Evolutionary conservation across 2,329 filamentous ascomycete genomes (phyloP).

Genomic region (Calonectria crousiana): DNA sequence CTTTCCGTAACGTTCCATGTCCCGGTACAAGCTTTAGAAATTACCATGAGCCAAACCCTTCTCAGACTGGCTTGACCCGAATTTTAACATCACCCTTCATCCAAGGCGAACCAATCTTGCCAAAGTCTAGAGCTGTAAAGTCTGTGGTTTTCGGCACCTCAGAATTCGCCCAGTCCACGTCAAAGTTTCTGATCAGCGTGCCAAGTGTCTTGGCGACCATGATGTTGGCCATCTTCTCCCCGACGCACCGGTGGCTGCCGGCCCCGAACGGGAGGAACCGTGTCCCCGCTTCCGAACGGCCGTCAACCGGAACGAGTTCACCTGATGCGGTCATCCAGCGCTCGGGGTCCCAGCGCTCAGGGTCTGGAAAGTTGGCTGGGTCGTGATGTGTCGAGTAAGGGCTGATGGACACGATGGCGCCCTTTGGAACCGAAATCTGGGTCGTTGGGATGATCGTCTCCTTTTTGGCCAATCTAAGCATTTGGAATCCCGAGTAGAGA

Average conservation of each 20-base stretch:
- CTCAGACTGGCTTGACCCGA: constrained; percentile 6
- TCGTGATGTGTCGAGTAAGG: constrained; percentile 24
- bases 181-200: constrained; percentile 13
- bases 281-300: constrained; percentile 5
- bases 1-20: not conserved
- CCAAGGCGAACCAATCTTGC: constrained; percentile 24
- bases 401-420: constrained; percentile 19
- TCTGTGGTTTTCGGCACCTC: constrained; percentile 8
- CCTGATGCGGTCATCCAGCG: constrained; percentile 19
- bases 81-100: constrained; percentile 20
- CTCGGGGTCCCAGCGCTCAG: constrained; percentile 17
- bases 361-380: constrained; percentile 21
- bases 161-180: constrained; percentile 12
- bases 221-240: constrained; percentile 25
- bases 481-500: constrained; percentile 23
- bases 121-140: constrained; percentile 17
- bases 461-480: constrained; percentile 19
- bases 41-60: not conserved
- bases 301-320: not conserved
- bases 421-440: constrained; percentile 6
- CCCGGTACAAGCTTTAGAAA: not conserved
- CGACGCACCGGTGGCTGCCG: constrained; percentile 23
- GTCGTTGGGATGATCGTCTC: constrained; percentile 12
- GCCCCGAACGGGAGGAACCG: constrained; percentile 20
- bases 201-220: constrained; percentile 19